phyloP scores from a whole-genome alignment of 2,329 filamentous ascomycete species.

The Fusarium setosum region DNA sequence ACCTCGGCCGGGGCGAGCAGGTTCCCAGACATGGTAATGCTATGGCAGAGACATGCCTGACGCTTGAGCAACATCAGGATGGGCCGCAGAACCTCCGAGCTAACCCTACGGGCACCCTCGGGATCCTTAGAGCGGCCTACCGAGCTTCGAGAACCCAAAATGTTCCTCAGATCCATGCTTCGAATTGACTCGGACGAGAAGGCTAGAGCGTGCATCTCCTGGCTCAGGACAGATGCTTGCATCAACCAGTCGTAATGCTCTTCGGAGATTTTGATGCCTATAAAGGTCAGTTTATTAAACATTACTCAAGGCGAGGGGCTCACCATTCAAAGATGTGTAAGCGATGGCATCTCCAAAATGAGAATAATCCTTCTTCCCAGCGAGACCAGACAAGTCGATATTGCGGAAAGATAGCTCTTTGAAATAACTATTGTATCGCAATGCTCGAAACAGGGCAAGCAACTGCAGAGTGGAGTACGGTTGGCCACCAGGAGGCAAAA shows the following conservation, averaged over 20 bases:
- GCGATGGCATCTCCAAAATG: constrained; percentile 59
- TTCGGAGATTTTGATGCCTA: constrained; percentile 60
- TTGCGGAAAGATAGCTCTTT: constrained; percentile 66
- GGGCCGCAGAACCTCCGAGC: constrained; percentile 58
- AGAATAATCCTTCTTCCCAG: constrained; percentile 55
- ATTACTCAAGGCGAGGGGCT: constrained; percentile 18
- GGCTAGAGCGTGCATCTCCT: constrained; percentile 66
- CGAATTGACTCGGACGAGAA: constrained; percentile 67
- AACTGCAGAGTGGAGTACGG: constrained; percentile 63
- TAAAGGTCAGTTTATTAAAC: constrained; percentile 16
- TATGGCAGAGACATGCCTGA: constrained; percentile 60
- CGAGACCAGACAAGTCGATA: constrained; percentile 59
- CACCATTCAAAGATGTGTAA: constrained; percentile 65
- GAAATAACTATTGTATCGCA: constrained; percentile 70
- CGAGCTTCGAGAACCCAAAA: constrained; percentile 45
- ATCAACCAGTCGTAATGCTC: constrained; percentile 61
- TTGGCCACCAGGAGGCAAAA: constrained; percentile 55
- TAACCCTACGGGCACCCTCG: constrained; percentile 41
- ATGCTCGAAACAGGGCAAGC: constrained; percentile 65
- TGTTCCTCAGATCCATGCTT: constrained; percentile 64
- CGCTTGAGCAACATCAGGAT: constrained; percentile 62
- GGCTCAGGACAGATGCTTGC: constrained; percentile 63
- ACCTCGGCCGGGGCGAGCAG: constrained; percentile 58
- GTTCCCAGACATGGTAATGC: constrained; percentile 63
- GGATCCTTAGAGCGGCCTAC: constrained; percentile 34